Percentiles rank a stretch among this genome's conserved stretches.
Evolutionary conservation across 495 filamentous ascomycete species (phyloP).

Genomic region (Trichocladium uniseriatum): DNA sequence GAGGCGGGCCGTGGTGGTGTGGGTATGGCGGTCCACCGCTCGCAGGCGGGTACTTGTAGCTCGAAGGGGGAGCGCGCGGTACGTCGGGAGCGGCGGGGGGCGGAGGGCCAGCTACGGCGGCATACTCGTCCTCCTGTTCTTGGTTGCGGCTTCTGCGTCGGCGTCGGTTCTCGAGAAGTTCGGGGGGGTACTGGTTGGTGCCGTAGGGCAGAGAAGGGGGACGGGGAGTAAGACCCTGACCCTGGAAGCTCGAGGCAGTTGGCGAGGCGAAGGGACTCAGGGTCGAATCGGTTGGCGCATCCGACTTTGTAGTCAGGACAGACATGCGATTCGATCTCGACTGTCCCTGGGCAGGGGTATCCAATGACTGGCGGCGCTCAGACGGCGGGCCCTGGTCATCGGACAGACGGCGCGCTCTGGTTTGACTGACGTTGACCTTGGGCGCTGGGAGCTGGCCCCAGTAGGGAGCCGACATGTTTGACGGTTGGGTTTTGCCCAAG

Average conservation of each 20-base stretch:
- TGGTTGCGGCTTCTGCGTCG: constrained; percentile 29
- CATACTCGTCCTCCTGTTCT: constrained; percentile 22
- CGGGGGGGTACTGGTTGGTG: constrained; percentile 36
- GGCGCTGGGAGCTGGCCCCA: constrained; percentile 36
- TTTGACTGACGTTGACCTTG: constrained; percentile 26
- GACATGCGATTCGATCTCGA: constrained; percentile 34
- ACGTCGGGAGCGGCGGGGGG: constrained; percentile 51
- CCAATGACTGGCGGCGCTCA: constrained; percentile 36
- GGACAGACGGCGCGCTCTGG: constrained; percentile 35
- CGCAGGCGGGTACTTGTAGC: constrained; percentile 44
- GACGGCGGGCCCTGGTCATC: constrained; percentile 27
- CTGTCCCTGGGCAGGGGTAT: constrained; percentile 26
- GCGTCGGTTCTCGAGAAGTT: constrained; percentile 29
- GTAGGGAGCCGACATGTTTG: constrained; percentile 35
- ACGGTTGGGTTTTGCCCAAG: constrained; percentile 18
- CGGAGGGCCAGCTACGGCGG: constrained; percentile 19
- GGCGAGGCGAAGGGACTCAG: constrained; percentile 44
- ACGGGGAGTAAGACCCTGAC: constrained; percentile 39
- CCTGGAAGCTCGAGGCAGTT: constrained; percentile 38
- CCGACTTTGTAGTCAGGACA: constrained; percentile 37
- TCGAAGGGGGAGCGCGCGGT: constrained; percentile 49
- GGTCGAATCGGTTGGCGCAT: constrained; percentile 41
- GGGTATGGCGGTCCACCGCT: constrained; percentile 28
- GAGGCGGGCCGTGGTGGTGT: constrained; percentile 18
- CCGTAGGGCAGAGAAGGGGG: constrained; percentile 41